Base-by-base conservation (phyloP, 2,329 filamentous ascomycete genomes). In the Hansfordia pulvinata region DNA sequence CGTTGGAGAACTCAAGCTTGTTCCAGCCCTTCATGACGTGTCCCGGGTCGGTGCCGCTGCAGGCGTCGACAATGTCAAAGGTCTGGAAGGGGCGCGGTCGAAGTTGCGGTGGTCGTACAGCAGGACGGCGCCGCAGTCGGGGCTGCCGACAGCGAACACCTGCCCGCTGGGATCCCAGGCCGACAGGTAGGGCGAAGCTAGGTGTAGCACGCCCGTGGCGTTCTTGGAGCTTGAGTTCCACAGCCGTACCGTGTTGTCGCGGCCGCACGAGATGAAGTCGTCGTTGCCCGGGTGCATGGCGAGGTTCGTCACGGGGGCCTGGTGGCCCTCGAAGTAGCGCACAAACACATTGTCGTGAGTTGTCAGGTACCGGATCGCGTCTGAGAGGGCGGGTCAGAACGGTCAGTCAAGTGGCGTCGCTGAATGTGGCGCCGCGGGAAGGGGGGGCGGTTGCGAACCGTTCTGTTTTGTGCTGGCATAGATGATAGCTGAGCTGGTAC, bases 391-490 rank as follows among this genome's bases (percentile, higher is more conserved):
- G 13, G 9, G 17, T 21, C n/a, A n/a, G n/a, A n/a, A n/a, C n/a
- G n/a, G n/a, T n/a, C n/a, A n/a, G n/a, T n/a, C n/a, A n/a, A n/a
- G n/a, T n/a, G n/a, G n/a, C n/a, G n/a, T n/a, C n/a, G n/a, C n/a
- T n/a, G n/a, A n/a, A n/a, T n/a, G n/a, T n/a, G n/a, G n/a, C n/a
- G n/a, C n/a, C n/a, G n/a, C n/a, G n/a, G n/a, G 25, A 26, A 19
- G 24, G 14, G 5, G 32, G 3, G 10, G 13, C 11, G 12, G 18
- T 12, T 18, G 10, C 58, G 34, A 60, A 84, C 79, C 70, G 46
- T 98, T 92, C 41, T 92, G 75, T 49, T 93, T 94, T 9, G 90
- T 98, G 48, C 83, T 93, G 27, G 90, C 86, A 46, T 96, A 94
- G 32, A 98, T 76, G 46, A 98, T 84, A 48, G 83, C 86, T 13